phyloP scores from a whole-genome alignment of 805 yeast genomes.

The Brettanomyces nanus region DNA sequence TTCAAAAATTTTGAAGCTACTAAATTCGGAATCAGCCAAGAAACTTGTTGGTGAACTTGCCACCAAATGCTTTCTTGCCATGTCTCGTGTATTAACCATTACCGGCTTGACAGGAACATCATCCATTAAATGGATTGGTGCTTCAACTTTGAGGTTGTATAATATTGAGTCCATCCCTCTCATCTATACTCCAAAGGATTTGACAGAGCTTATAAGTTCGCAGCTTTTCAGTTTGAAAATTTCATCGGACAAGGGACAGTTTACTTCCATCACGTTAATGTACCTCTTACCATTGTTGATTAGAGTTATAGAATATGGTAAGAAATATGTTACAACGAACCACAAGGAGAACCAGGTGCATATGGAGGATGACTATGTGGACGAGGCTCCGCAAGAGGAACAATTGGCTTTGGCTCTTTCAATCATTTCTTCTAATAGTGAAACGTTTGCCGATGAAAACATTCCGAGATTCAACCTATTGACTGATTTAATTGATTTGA shows the following conservation, averaged over 20 bases:
- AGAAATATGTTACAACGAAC: slow-evolving; percentile 42
- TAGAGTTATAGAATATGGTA: slow-evolving; percentile 61
- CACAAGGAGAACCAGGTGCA: slow-evolving; percentile 37
- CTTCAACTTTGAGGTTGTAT: slow-evolving; percentile 57
- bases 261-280: slow-evolving; percentile 60
- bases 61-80: slow-evolving; percentile 40
- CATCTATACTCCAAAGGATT: slow-evolving; percentile 40
- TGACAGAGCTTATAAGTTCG: slow-evolving; percentile 49
- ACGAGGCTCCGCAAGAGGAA: slow-evolving; percentile 86
- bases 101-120: slow-evolving; percentile 41
- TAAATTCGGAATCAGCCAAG: slow-evolving; percentile 27
- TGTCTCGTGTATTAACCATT: slow-evolving; percentile 38
- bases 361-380: slow-evolving; percentile 60
- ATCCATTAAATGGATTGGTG: slow-evolving; percentile 49
- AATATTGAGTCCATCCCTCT: slow-evolving; percentile 38
- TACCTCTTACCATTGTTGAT: slow-evolving; percentile 71
- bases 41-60: slow-evolving; percentile 31
- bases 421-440: slow-evolving; percentile 61
- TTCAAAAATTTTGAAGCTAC: slow-evolving; percentile 35
- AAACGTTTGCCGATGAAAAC: slow-evolving; percentile 52
- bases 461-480: slow-evolving; percentile 67
- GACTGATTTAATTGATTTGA: slow-evolving; percentile 50
- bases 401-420: slow-evolving; percentile 71
- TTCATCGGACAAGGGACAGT: slow-evolving; percentile 60
- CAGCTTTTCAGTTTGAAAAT: slow-evolving; percentile 71